Evolutionary conservation across 441 rosid genomes (phyloP), one percentile per base, ranked within the genome.

Genomic region (Arabidopsis lyrata): DNA sequence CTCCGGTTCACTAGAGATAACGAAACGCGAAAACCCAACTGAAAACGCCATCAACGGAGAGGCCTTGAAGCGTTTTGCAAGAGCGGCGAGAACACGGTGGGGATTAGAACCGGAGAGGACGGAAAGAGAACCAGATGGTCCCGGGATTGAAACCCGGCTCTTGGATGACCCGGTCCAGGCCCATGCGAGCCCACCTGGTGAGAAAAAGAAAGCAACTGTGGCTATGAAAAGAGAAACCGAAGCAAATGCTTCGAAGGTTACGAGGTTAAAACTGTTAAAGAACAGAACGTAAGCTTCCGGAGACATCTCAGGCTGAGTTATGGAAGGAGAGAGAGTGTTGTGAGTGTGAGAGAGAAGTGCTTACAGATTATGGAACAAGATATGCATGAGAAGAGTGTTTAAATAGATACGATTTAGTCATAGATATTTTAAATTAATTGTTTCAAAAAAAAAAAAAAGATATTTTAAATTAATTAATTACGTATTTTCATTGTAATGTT

Each of bases 111-210:
- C 78, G 5, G 84, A 77, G 74, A 92, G 84, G 68, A 79, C 72
- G 1, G 74, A 72, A 9, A 78, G 73, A 8, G 81, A 58, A 0
- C 93, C 96, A 2, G 88, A 73, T 0, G 96, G 93, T 13, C 97
- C 95, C 0, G 90, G 88, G 47, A 90, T 83, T 24, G 85, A 82
- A 8, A 52, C 8, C 8, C 74, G 18, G 67, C n/a, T 71, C 61
- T 53, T 73, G 77, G 78, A 72, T 22, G 80, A 70, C 20, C 52
- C 62, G 72, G 76, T 32, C 35, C 72, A 73, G 39, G 75, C 84
- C 98, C 97, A 87, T 34, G 95, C 95, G 11, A 88, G 72, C 3
- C 98, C 97, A 0, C 97, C 98, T 5, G 90, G 95, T n/a, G 81
- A 64, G 2, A 86, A 49, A 72, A 83, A 76, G 45, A 87, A 58